These are phyloP conservation scores for Chionographis japonica DNA, from an alignment of 106 monocot species.

Conservation along the genomic window DNA sequence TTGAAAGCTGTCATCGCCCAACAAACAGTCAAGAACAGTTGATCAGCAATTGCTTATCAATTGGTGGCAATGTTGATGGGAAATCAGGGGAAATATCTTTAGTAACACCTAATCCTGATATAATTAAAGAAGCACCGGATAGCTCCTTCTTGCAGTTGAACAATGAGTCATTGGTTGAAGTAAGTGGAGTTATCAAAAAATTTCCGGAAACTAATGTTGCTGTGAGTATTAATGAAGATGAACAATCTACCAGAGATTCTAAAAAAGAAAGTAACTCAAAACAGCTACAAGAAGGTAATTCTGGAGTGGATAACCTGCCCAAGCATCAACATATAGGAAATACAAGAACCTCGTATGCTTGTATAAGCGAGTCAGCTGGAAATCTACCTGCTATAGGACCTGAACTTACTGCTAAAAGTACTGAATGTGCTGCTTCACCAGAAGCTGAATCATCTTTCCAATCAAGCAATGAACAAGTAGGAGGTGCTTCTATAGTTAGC, in stretches of 20 bases:
- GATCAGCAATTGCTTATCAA: not conserved
- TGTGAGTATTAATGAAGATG: not conserved
- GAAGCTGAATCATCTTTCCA: constrained; percentile 5
- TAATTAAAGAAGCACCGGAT: constrained; percentile 1
- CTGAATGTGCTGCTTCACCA: constrained; percentile 4
- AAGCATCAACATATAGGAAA: constrained; percentile 3
- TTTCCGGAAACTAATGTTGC: not conserved
- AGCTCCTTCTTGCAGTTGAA: constrained; percentile 1
- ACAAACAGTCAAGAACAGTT: constrained; percentile 7
- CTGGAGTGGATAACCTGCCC: not conserved
- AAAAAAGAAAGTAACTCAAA: constrained; percentile 13
- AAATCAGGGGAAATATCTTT: constrained; percentile 4
- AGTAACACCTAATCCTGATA: not conserved
- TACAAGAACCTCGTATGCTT: not conserved
- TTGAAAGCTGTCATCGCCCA: constrained; percentile 7
- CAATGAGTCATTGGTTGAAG: constrained; percentile 4
- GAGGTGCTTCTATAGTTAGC: not conserved
- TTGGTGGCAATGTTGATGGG: constrained; percentile 4
- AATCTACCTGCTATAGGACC: not conserved
- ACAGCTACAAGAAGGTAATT: constrained; percentile 1
- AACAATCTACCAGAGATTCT: not conserved
- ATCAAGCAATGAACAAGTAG: constrained; percentile 3
- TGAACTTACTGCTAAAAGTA: constrained; percentile 2
- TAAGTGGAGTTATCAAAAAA: not conserved
- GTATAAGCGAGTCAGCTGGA: constrained; percentile 7